These are phyloP conservation scores for Phytophthora vignae DNA, from an alignment of 352 stramenopile species.

Conservation along the genomic window DNA sequence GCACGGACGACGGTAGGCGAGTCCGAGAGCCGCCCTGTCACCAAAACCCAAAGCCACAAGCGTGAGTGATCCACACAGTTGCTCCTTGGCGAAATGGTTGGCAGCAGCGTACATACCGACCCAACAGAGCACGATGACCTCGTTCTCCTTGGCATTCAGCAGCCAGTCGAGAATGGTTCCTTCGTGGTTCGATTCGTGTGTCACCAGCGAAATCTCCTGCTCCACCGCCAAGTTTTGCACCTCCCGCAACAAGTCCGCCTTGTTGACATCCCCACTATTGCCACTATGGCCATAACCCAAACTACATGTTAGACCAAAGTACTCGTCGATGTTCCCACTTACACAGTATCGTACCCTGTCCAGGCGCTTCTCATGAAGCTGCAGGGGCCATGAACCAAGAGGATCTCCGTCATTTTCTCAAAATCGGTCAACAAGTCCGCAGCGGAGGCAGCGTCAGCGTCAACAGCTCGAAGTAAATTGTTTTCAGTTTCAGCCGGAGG, in stretches of 20 bases:
- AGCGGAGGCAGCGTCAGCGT: neutral
- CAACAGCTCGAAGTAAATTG: constrained; percentile 14
- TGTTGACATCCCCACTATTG: constrained; percentile 14
- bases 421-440: too few species aligned
- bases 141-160: constrained; percentile 29
- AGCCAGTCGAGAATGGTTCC: constrained; percentile 36
- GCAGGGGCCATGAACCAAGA: constrained; percentile 32
- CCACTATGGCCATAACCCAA: neutral
- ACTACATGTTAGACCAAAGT: neutral
- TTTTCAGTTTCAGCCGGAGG: neutral
- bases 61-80: neutral
- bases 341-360: constrained; percentile 12
- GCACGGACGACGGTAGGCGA: constrained; percentile 44
- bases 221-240: constrained; percentile 25
- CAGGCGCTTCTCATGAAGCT: constrained; percentile 28
- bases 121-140: constrained; percentile 51
- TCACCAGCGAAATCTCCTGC: constrained; percentile 22
- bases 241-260: constrained; percentile 25
- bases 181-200: constrained; percentile 36
- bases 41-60: neutral
- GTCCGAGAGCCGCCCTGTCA: constrained; percentile 38
- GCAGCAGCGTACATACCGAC: constrained; percentile 30
- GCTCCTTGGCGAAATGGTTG: too few species aligned
- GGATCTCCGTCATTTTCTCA: constrained; percentile 28
- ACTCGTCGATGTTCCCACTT: neutral